A percentile compares a stretch with the other conserved stretches of the same genome.
These are phyloP conservation scores for Coccomyxa sp. DNA, from an alignment of 139 green algal species.

Conservation along the genomic window DNA sequence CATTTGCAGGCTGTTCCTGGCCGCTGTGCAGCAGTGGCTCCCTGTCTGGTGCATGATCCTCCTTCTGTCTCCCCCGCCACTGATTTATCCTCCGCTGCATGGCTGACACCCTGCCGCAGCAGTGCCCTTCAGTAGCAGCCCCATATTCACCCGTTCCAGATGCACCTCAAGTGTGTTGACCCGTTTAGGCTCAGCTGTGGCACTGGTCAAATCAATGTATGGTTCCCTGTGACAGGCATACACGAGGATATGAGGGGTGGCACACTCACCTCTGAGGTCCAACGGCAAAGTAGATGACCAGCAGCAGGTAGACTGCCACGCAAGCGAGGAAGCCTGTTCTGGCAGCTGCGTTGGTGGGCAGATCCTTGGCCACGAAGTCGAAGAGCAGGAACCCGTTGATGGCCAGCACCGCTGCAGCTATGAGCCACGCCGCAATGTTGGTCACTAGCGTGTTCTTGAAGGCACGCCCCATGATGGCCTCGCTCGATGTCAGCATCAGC, in stretches of 20 bases:
- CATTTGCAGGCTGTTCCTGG: too few species aligned
- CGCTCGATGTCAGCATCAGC: conserved; percentile 47
- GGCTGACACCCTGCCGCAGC: too few species aligned
- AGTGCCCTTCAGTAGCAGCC: too few species aligned
- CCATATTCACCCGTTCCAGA: too few species aligned
- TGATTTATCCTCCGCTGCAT: too few species aligned
- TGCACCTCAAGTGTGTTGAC: too few species aligned
- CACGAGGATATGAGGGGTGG: not conserved
- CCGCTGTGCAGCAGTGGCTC: too few species aligned
- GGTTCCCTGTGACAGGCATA: not conserved
- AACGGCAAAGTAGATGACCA: conserved; percentile 35
- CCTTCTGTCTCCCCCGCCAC: too few species aligned
- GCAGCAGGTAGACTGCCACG: conserved; percentile 19
- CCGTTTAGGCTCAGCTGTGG: too few species aligned
- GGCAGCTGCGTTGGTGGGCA: conserved; percentile 8
- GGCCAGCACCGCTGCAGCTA: conserved; percentile 32
- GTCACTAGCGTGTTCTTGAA: conserved; percentile 31
- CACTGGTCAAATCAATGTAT: too few species aligned
- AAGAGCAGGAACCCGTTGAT: conserved; percentile 33
- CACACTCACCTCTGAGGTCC: conserved; percentile 12
- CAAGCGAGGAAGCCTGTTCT: conserved; percentile 5
- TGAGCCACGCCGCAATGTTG: conserved; percentile 21
- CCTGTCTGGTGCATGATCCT: too few species aligned
- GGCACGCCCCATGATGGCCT: conserved; percentile 41
- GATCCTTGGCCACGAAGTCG: conserved; percentile 1